Conservation (phyloP, 305 asterid species). For the Solanum aculeatissimum region DNA sequence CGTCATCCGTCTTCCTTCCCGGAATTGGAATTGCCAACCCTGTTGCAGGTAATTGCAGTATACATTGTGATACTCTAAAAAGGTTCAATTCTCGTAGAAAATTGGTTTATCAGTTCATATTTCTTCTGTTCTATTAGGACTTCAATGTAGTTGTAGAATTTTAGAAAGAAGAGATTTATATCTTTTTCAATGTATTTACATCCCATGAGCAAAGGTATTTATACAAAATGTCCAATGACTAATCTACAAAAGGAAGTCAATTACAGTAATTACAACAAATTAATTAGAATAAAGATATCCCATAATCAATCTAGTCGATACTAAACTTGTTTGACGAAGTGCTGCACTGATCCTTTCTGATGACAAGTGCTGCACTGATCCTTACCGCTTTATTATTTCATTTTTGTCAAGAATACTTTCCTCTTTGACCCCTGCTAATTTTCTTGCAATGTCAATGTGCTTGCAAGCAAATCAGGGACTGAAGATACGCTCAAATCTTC, state of each 20-base stretch:
- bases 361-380: background rate
- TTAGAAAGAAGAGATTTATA: background rate
- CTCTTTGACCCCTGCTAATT: background rate
- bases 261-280: background rate
- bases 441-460: background rate
- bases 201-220: background rate
- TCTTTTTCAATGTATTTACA: background rate
- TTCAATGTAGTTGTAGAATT: background rate
- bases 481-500: background rate
- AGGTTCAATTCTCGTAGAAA: background rate
- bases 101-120: background rate
- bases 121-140: conserved; percentile 2
- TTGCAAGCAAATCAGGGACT: background rate
- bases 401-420: background rate
- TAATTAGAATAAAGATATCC: background rate
- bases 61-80: background rate
- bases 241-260: background rate
- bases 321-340: background rate
- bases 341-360: background rate
- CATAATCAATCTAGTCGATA: background rate
- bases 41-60: conserved; percentile 57
- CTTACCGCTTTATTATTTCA: background rate
- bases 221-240: background rate
- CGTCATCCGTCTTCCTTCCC: conserved; percentile 92
- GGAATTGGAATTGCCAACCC: conserved; percentile 87